Evolutionary conservation across 202 grass and related monocot species (phyloP), one percentile per base, ranked within the genome.

Genomic region (Zizania palustris): DNA sequence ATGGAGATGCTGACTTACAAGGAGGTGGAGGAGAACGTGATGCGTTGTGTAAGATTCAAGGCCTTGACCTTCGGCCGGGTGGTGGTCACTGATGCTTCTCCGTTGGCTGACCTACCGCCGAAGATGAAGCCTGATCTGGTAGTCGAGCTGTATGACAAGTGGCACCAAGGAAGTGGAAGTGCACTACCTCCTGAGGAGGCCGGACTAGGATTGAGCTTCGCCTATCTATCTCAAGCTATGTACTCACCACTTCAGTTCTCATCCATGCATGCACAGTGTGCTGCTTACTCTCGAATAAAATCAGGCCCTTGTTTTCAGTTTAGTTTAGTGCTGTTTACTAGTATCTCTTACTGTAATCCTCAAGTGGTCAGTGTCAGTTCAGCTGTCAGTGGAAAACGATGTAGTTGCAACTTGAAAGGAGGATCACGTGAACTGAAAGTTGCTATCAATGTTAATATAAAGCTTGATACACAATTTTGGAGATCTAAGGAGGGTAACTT

Each of bases 151-250:
- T 91, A 87, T 59, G 66, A 56, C 35, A 41, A 28, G 11, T 91
- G 89, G 89, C 73, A 91, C 89, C 11, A 88, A 91, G 54, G 54
- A 83, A 59, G 89, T 91, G 59, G 85, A 91, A 82, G 73, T 91
- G 54, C 36, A 74, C 45, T 91, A 91, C 61, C 44, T 91, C 53
- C 73, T 91, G 33, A 64, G 45, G 63, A 74, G 88, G 77, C 57
- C 88, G 63, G 85, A 28, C 28, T 28, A 28, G 28, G 28, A 91
- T 75, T 91, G 28, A 28, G n/a, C n/a, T 43, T 66, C 21, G 63
- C 63, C 16, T 43, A 41, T 43, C 40, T 66, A 3, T 10, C n/a
- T 44, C 38, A 44, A 22, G 40, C 12, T 66, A n/a, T n/a, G n/a
- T n/a, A 66, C 40, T 66, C 16, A 65, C 38, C 38, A 65, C n/a